Base-by-base conservation (phyloP, 2,329 filamentous ascomycete species). In the Atkinsonella hypoxylon region DNA sequence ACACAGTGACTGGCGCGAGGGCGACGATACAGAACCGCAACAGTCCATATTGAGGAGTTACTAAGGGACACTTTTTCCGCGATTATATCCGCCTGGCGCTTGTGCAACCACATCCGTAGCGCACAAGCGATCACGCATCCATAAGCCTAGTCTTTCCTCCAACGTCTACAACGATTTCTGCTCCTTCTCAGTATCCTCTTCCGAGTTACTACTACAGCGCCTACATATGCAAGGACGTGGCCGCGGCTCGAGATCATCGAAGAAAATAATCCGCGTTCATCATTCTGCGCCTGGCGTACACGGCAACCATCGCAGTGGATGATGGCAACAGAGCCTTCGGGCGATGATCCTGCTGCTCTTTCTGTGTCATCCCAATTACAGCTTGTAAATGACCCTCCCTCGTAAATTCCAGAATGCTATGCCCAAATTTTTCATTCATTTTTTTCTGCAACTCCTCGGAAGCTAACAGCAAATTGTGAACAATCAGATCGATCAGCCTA, bases 311-410 rank as follows among this genome's bases (percentile, higher is more conserved):
- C 62, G 60, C 64, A 64, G 44, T 76, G 77, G 76, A 81, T 78
- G 76, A 81, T 81, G 78, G 78, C 77, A 74, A 76, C 76, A 73
- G 78, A 78, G 75, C 72, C 74, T 70, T 70, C 72, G 64, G 68
- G 71, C 66, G 68, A 73, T 62, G 73, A 68, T 68, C 68, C 71
- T 67, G 72, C 72, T 67, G 73, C 76, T 74, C 74, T 72, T 69
- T 70, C 73, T 70, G 65, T 70, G 64, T 68, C 69, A 61, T 65
- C 69, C 61, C 67, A 70, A 59, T 60, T 68, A 58, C 66, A 70
- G 64, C 67, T 67, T 60, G 74, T 77, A 59, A 69, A 52, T 51
- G 40, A 12, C 30, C 13, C 18, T 13, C 40, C 20, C 4, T n/a
- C n/a, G 4, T 11, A 15, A 38, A 38, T 26, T 44, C 31, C 5